A percentile compares a stretch with the other conserved stretches of the same genome.
phyloP scores from a whole-genome alignment of 2,329 filamentous ascomycete species.

The Pseudopyricularia javanii region DNA sequence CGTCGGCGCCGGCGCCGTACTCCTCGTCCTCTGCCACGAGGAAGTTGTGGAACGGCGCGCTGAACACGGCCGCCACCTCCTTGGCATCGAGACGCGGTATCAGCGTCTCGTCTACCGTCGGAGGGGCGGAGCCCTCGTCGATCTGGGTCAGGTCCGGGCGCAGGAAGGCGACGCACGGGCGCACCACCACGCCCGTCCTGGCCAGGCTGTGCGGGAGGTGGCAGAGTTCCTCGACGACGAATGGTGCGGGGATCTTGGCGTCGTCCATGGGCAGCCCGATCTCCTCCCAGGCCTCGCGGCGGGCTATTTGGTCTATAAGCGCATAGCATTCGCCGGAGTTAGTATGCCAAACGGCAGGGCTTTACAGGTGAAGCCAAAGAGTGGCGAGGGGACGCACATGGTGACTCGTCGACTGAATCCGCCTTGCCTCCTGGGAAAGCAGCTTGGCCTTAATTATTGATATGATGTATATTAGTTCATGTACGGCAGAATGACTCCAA shows the following conservation, averaged over 20 bases:
- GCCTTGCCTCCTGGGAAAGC: slow-evolving; percentile 74
- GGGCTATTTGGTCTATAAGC: slow-evolving; percentile 59
- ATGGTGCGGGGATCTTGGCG: slow-evolving; percentile 57
- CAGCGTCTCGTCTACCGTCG: slow-evolving; percentile 54
- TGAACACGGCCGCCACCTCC: slow-evolving; percentile 91
- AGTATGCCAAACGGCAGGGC: no score
- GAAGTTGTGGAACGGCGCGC: slow-evolving; percentile 78
- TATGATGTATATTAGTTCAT: not conserved
- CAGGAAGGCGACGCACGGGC: slow-evolving; percentile 68
- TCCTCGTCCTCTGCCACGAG: slow-evolving; percentile 48
- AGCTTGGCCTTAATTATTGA: slow-evolving; percentile 50
- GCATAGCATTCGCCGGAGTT: no score
- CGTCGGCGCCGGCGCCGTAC: slow-evolving; percentile 15
- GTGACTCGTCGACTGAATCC: slow-evolving; percentile 43
- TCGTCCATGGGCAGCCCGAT: slow-evolving; percentile 75
- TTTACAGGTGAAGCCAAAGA: no score
- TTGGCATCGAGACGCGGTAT: slow-evolving; percentile 75
- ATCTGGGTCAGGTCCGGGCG: slow-evolving; percentile 35
- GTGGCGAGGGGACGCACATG: slow-evolving; percentile 30
- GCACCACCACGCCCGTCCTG: slow-evolving; percentile 60
- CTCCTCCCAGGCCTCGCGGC: slow-evolving; percentile 84
- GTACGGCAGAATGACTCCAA: no score
- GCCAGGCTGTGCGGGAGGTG: slow-evolving; percentile 67
- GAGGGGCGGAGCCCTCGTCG: slow-evolving; percentile 13
- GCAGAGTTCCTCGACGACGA: slow-evolving; percentile 79